Percentiles rank a stretch among this genome's conserved stretches.
These are phyloP conservation scores for Boeremia lycopersici DNA, from an alignment of 2,329 filamentous ascomycete species.

Conservation along the genomic window DNA sequence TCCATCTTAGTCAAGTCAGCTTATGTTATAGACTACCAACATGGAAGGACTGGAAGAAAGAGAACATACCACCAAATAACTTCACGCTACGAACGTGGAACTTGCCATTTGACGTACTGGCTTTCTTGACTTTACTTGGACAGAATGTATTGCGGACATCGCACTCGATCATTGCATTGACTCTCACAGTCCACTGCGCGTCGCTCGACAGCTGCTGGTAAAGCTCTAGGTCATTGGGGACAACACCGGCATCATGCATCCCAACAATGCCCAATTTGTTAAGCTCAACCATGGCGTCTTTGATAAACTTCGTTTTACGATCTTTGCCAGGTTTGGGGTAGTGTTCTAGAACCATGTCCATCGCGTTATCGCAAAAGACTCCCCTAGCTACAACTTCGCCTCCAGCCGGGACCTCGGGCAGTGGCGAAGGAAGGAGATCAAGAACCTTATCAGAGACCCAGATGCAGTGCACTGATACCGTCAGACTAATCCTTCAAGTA, in stretches of 20 bases:
- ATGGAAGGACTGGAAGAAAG: background rate
- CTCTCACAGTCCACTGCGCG: constrained; percentile 65
- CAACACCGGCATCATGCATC: constrained; percentile 71
- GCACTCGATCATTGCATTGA: constrained; percentile 74
- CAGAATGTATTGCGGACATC: constrained; percentile 69
- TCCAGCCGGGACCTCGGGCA: constrained; percentile 59
- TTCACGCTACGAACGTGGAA: constrained; percentile 69
- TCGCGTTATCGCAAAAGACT: constrained; percentile 76
- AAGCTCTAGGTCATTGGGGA: constrained; percentile 60
- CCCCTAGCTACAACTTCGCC: constrained; percentile 71
- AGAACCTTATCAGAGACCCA: constrained; percentile 72
- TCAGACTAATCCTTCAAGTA: background rate
- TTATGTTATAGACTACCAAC: background rate
- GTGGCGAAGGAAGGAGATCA: constrained; percentile 60
- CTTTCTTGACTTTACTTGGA: constrained; percentile 55
- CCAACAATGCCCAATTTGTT: constrained; percentile 71
- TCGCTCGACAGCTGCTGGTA: constrained; percentile 59
- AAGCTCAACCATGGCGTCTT: constrained; percentile 65
- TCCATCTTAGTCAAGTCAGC: constrained; percentile 59
- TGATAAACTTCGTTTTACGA: constrained; percentile 62
- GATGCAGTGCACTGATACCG: constrained; percentile 61
- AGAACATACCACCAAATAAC: constrained; percentile 65
- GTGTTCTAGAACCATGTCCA: constrained; percentile 63
- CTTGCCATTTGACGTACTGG: constrained; percentile 55
- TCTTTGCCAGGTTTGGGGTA: constrained; percentile 63